These are phyloP conservation scores for Phytophthora syringae DNA, from an alignment of 352 stramenopile species.

Conservation along the genomic window DNA sequence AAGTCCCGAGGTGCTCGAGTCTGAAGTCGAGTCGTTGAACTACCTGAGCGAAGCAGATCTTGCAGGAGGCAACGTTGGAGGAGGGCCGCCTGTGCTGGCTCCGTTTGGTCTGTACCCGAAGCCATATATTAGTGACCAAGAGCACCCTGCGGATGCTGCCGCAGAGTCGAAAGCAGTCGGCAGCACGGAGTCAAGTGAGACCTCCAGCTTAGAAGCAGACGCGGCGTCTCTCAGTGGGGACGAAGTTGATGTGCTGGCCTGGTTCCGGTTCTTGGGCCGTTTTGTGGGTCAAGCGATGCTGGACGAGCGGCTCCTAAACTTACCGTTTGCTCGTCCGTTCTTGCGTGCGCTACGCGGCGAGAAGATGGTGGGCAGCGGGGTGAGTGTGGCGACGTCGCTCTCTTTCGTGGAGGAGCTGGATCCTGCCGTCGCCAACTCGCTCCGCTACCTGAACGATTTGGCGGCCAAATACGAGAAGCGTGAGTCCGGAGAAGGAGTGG, in stretches of 20 bases:
- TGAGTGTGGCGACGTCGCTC: slow-evolving; percentile 59
- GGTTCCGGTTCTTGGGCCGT: slow-evolving; percentile 76
- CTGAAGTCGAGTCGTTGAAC: slow-evolving; percentile 63
- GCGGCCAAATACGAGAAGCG: slow-evolving; percentile 20
- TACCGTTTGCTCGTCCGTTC: slow-evolving; percentile 82
- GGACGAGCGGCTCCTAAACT: slow-evolving; percentile 83
- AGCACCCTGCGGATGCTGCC: not conserved
- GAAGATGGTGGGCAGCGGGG: slow-evolving; percentile 46
- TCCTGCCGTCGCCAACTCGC: slow-evolving; percentile 66
- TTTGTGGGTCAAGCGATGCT: slow-evolving; percentile 81
- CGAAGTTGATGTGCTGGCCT: slow-evolving; percentile 45
- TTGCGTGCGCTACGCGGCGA: slow-evolving; percentile 66
- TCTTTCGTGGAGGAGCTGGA: slow-evolving; percentile 73
- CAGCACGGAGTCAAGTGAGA: slow-evolving; percentile 8
- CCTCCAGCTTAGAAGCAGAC: slow-evolving; percentile 19
- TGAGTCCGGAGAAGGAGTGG: slow-evolving; percentile 8
- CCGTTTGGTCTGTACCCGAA: slow-evolving; percentile 66
- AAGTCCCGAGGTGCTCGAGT: slow-evolving; percentile 72
- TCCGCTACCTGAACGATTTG: slow-evolving; percentile 62
- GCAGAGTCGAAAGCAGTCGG: slow-evolving; percentile 20
- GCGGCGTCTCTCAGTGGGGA: slow-evolving; percentile 21
- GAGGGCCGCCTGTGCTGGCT: slow-evolving; percentile 47
- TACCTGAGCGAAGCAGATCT: slow-evolving; percentile 59
- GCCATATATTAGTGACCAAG: slow-evolving; percentile 30
- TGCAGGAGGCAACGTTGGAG: slow-evolving; percentile 27